Conservation (phyloP, 2,329 filamentous ascomycete species). For the Akanthomyces muscarius region DNA sequence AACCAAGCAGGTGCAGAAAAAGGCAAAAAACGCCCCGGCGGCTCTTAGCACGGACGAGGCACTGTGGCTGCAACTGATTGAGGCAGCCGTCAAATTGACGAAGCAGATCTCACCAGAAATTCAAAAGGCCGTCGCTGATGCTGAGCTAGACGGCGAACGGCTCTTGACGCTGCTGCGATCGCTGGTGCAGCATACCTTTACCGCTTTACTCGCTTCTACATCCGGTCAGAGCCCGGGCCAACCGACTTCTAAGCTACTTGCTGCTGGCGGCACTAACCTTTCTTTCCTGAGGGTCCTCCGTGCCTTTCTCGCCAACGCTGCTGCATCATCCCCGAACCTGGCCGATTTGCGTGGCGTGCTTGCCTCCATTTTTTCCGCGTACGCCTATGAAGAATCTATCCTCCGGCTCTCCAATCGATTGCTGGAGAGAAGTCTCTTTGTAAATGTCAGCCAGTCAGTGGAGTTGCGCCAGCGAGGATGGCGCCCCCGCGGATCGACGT, state of each 20-base stretch:
- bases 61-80: constrained; percentile 60
- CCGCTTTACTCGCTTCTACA: constrained; percentile 74
- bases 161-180: constrained; percentile 66
- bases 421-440: constrained; percentile 83
- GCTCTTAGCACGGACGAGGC: constrained; percentile 50
- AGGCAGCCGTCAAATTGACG: constrained; percentile 59
- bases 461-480: constrained; percentile 78
- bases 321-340: constrained; percentile 76
- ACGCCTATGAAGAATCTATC: constrained; percentile 91
- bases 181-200: constrained; percentile 87
- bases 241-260: constrained; percentile 32
- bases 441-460: constrained; percentile 71
- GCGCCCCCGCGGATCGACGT: constrained; percentile 80
- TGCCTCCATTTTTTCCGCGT: constrained; percentile 86
- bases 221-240: constrained; percentile 45
- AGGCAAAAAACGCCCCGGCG: constrained; percentile 42
- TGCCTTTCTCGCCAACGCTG: constrained; percentile 80
- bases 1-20: constrained; percentile 46
- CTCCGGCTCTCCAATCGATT: constrained; percentile 80
- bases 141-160: constrained; percentile 51
- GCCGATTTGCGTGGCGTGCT: constrained; percentile 83
- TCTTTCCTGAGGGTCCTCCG: constrained; percentile 87
- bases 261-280: constrained; percentile 50
- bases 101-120: constrained; percentile 58
- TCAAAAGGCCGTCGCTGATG: constrained; percentile 28